Evolutionary conservation across 108 stramenopile genomes (phyloP).

Genomic region (Skeletonema potamos): DNA sequence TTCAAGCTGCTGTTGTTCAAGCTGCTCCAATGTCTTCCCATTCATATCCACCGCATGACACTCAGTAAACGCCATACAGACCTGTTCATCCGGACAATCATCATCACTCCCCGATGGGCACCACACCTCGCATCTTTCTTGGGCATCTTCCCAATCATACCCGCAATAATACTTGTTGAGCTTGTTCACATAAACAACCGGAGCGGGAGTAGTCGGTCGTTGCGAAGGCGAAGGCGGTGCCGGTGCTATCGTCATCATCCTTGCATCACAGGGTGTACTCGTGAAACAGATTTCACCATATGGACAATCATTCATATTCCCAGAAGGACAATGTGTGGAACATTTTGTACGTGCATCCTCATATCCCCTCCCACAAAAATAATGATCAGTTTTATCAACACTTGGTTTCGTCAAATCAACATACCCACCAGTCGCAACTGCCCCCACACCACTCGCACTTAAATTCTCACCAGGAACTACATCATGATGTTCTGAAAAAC

Average conservation of each 20-base stretch:
- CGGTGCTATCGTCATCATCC: conserved; percentile 33
- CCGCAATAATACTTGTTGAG: conserved; percentile 50
- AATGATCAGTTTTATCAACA: conserved; percentile 41
- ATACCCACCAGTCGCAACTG: conserved; percentile 26
- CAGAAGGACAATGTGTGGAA: conserved; percentile 35
- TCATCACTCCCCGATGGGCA: conserved; percentile 46
- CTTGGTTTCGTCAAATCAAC: conserved; percentile 40
- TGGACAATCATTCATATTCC: conserved; percentile 47
- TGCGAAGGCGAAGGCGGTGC: conserved; percentile 27
- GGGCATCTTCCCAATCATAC: conserved; percentile 45
- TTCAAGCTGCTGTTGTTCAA: conserved; percentile 21
- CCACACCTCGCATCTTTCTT: conserved; percentile 44
- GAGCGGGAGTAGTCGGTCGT: conserved; percentile 37
- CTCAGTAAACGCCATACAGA: conserved; percentile 43
- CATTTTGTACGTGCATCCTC: conserved; percentile 35
- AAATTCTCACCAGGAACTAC: conserved; percentile 28
- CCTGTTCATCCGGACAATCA: conserved; percentile 40
- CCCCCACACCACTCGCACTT: conserved; percentile 30
- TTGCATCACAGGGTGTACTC: conserved; percentile 48
- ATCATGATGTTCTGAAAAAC: conserved; percentile 37
- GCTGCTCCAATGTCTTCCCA: conserved; percentile 28
- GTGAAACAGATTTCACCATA: conserved; percentile 44
- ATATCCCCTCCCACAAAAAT: conserved; percentile 42
- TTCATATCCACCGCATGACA: conserved; percentile 44
- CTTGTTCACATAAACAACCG: conserved; percentile 28